These are phyloP conservation scores for Fusarium sp. DNA, from an alignment of 2,329 filamentous ascomycete genomes.

Conservation along the genomic window DNA sequence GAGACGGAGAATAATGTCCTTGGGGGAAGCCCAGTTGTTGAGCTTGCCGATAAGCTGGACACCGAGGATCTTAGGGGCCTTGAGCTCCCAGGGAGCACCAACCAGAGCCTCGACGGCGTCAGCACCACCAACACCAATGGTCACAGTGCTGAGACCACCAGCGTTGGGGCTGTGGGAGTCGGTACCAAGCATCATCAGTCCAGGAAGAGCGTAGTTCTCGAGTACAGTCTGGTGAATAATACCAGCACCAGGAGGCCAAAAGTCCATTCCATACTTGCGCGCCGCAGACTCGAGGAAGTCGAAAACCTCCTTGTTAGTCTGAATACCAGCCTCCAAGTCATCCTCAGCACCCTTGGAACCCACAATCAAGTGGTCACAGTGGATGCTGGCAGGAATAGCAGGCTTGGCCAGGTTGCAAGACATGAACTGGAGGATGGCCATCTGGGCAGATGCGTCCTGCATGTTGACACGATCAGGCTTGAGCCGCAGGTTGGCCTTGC, in stretches of 20 bases:
- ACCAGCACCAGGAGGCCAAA: slow-evolving; percentile 93
- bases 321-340: slow-evolving; percentile 86
- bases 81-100: slow-evolving; percentile 96
- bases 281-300: slow-evolving; percentile 95
- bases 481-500: slow-evolving; percentile 92
- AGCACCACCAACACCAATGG: slow-evolving; percentile 96
- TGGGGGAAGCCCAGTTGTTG: slow-evolving; percentile 91
- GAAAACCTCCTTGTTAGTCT: slow-evolving; percentile 96
- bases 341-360: slow-evolving; percentile 89
- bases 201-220: slow-evolving; percentile 97
- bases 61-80: slow-evolving; percentile 90
- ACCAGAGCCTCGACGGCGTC: slow-evolving; percentile 98
- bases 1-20: slow-evolving; percentile 93
- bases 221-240: slow-evolving; percentile 98
- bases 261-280: slow-evolving; percentile 93
- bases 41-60: slow-evolving; percentile 87
- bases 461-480: slow-evolving; percentile 98
- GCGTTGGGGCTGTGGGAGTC: slow-evolving; percentile 98
- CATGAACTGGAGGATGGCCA: slow-evolving; percentile 99
- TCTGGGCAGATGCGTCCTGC: slow-evolving; percentile 98
- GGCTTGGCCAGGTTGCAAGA: slow-evolving; percentile 90
- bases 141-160: slow-evolving; percentile 92
- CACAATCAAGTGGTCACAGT: slow-evolving; percentile 99
- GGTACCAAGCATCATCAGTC: slow-evolving; percentile 98
- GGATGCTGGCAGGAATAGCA: slow-evolving; percentile 95